A percentile compares a stretch with the other conserved stretches of the same genome.
These are phyloP conservation scores for Daldinia caldariorum DNA, from an alignment of 495 filamentous ascomycete genomes.

Conservation along the genomic window DNA sequence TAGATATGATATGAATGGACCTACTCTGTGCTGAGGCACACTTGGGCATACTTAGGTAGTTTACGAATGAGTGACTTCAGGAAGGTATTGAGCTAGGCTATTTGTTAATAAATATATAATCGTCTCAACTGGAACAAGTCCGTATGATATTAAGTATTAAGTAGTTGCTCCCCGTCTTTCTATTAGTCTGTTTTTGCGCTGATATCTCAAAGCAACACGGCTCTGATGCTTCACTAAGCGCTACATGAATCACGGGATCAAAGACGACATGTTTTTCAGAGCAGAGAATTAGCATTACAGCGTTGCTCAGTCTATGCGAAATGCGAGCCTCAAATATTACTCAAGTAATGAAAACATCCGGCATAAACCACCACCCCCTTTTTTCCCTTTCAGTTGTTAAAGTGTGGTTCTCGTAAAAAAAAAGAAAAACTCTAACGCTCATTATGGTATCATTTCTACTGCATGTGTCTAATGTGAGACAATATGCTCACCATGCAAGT, in stretches of 20 bases:
- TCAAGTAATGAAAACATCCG: background rate
- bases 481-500: background rate
- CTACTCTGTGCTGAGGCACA: background rate
- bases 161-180: background rate
- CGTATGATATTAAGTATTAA: background rate
- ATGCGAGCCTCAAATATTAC: no score
- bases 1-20: constrained; percentile 12
- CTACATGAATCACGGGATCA: background rate
- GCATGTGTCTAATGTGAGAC: background rate
- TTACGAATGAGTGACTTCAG: background rate
- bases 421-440: background rate
- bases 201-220: no score
- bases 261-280: background rate
- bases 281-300: background rate
- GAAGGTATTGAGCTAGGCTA: background rate
- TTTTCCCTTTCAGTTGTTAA: background rate
- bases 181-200: no score
- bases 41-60: no score
- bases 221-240: background rate
- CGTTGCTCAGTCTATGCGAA: background rate
- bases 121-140: background rate
- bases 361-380: background rate
- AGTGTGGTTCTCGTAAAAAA: background rate
- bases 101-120: background rate
- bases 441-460: background rate